Conservation (phyloP, 176 grass and related monocot genomes). For the Poa annua region DNA sequence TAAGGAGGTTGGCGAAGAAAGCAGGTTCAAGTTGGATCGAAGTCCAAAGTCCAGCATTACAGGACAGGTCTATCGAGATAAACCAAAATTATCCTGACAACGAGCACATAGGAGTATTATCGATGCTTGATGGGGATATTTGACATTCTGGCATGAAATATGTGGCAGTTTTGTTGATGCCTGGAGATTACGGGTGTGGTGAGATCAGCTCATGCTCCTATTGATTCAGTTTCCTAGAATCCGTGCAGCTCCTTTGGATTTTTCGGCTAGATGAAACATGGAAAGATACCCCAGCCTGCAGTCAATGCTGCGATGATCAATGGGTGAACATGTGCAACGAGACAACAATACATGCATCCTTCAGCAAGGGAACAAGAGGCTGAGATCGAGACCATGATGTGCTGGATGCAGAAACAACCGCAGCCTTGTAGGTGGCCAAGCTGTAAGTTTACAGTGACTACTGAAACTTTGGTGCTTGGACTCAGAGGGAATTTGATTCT, state of each 20-base stretch:
- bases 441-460: conserved; percentile 24
- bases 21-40: conserved; percentile 75
- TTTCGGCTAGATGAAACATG: conserved; percentile 6
- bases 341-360: conserved; percentile 2
- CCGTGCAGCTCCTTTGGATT: neutral
- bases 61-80: conserved; percentile 38
- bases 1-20: conserved; percentile 61
- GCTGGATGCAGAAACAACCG: conserved; percentile 19
- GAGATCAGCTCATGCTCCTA: conserved; percentile 7
- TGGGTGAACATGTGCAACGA: neutral
- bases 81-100: conserved; percentile 44
- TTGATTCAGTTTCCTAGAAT: neutral
- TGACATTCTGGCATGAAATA: conserved; percentile 18
- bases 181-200: conserved; percentile 2
- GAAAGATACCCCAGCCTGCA: neutral
- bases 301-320: neutral
- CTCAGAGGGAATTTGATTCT: neutral
- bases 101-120: conserved; percentile 31
- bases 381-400: neutral
- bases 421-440: neutral
- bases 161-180: conserved; percentile 15
- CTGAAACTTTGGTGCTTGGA: neutral
- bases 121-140: conserved; percentile 40
- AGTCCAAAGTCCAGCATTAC: conserved; percentile 45
- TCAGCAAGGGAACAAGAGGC: neutral